A percentile compares a stretch with the other conserved stretches of the same genome.
Conservation (phyloP, 2,329 filamentous ascomycete genomes). For the Fusarium luffae region DNA sequence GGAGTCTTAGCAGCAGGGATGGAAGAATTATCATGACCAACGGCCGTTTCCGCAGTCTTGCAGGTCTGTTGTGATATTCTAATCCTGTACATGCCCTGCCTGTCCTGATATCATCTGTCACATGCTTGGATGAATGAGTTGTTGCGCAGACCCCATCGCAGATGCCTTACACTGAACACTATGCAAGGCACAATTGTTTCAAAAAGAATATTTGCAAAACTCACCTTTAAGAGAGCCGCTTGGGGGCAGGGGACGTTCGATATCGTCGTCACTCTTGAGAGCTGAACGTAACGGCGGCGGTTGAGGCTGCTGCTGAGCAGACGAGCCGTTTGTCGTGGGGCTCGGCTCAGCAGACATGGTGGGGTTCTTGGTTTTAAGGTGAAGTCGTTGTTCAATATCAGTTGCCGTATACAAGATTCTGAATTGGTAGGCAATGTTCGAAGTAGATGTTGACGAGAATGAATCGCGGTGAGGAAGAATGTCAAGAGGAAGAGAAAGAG, state of each 20-base stretch:
- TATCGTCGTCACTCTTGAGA: slow-evolving; percentile 58
- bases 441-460: not conserved
- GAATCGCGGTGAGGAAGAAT: slow-evolving; percentile 22
- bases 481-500: slow-evolving; percentile 1
- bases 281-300: slow-evolving; percentile 54
- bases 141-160: slow-evolving; percentile 4
- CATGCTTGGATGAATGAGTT: slow-evolving; percentile 13
- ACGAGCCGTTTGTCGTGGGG: slow-evolving; percentile 38
- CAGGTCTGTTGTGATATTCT: not conserved
- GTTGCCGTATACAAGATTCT: not conserved
- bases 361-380: slow-evolving; percentile 3
- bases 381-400: not conserved
- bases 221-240: slow-evolving; percentile 58
- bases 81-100: not conserved
- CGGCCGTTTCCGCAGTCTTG: not conserved
- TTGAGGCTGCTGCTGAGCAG: slow-evolving; percentile 37
- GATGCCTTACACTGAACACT: not conserved
- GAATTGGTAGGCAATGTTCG: not conserved
- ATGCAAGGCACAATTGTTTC: not conserved
- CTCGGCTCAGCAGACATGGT: slow-evolving; percentile 45
- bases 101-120: slow-evolving; percentile 3
- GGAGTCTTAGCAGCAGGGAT: slow-evolving; percentile 2
- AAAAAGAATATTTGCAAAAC: slow-evolving; percentile 36
- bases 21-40: not conserved
- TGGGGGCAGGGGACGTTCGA: slow-evolving; percentile 51